Percentiles rank a stretch among this genome's conserved stretches.
phyloP scores from a whole-genome alignment of 2,329 filamentous ascomycete species.

The Aspergillus nomiae region DNA sequence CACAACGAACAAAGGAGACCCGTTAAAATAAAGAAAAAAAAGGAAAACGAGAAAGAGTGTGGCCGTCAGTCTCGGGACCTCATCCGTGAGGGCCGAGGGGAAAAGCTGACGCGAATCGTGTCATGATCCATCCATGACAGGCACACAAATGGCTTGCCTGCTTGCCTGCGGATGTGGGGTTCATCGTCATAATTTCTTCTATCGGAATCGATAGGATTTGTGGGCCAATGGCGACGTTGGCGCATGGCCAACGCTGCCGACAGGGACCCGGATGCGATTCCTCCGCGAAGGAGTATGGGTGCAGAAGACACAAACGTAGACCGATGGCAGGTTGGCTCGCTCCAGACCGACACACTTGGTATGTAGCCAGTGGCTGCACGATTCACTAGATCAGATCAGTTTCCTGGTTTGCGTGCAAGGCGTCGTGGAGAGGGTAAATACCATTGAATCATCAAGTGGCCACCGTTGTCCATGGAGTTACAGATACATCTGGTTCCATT shows the following conservation, averaged over 20 bases:
- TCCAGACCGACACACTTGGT: conserved; percentile 60
- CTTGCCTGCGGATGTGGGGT: not conserved
- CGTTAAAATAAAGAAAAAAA: conserved; percentile 2
- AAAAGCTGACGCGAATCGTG: not conserved
- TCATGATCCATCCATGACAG: conserved; percentile 3
- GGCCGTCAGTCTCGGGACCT: not conserved
- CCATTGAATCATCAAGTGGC: conserved; percentile 63
- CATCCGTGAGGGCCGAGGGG: not conserved
- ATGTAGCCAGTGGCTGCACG: conserved; percentile 65
- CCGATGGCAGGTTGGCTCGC: conserved; percentile 47
- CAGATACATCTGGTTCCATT: conserved; percentile 62
- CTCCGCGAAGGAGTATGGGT: conserved; percentile 45
- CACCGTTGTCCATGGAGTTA: conserved; percentile 55
- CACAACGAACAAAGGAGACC: conserved; percentile 19
- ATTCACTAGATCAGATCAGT: conserved; percentile 47
- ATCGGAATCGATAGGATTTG: conserved; percentile 43
- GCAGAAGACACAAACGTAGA: conserved; percentile 57
- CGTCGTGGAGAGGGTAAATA: conserved; percentile 29
- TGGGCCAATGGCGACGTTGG: conserved; percentile 45
- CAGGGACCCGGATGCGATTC: conserved; percentile 38
- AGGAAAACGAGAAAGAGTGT: conserved; percentile 5
- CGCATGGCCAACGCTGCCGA: conserved; percentile 31
- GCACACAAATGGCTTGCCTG: not conserved
- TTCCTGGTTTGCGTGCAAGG: not conserved
- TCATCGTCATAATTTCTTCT: conserved; percentile 4